A percentile compares a stretch with the other conserved stretches of the same genome.
These are phyloP conservation scores for Moricandia moricandioides DNA, from an alignment of 345 rosid genomes.

Conservation along the genomic window DNA sequence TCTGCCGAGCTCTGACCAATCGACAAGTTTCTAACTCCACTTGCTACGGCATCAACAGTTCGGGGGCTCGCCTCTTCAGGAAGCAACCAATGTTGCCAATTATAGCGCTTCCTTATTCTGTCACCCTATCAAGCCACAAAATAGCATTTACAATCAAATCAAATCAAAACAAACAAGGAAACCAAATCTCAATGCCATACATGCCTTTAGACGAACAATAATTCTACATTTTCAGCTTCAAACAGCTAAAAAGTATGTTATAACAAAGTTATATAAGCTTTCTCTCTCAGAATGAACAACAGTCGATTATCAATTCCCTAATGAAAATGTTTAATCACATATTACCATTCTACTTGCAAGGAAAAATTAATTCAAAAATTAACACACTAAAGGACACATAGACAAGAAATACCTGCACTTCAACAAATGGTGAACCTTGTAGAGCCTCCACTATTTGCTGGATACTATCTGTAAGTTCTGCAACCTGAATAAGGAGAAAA, in stretches of 20 bases:
- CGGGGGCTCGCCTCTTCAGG: slow-evolving; percentile 9
- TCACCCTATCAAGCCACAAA: slow-evolving; percentile 55
- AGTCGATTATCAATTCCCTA: neutral
- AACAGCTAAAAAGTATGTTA: neutral
- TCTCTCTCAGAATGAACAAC: neutral
- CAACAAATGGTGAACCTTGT: slow-evolving; percentile 58
- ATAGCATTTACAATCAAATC: neutral
- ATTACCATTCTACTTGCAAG: neutral
- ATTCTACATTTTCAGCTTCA: neutral
- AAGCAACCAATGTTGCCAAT: slow-evolving; percentile 62
- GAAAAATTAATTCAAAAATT: neutral
- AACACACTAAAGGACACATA: neutral
- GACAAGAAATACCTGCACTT: slow-evolving; percentile 63
- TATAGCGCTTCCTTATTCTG: slow-evolving; percentile 57
- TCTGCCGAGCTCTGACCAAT: slow-evolving; percentile 19
- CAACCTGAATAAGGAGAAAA: slow-evolving; percentile 49
- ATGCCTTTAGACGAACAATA: neutral
- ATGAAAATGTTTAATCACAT: neutral
- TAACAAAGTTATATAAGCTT: neutral
- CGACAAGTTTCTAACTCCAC: slow-evolving; percentile 16
- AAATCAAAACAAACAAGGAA: neutral
- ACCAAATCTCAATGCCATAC: neutral
- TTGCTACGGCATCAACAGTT: slow-evolving; percentile 13
- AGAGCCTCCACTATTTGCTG: slow-evolving; percentile 67
- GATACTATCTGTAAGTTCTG: slow-evolving; percentile 58